Evolutionary conservation across 495 filamentous ascomycete species (phyloP), one percentile per base, ranked within the genome.

Genomic region (Pseudevernia furfuracea): DNA sequence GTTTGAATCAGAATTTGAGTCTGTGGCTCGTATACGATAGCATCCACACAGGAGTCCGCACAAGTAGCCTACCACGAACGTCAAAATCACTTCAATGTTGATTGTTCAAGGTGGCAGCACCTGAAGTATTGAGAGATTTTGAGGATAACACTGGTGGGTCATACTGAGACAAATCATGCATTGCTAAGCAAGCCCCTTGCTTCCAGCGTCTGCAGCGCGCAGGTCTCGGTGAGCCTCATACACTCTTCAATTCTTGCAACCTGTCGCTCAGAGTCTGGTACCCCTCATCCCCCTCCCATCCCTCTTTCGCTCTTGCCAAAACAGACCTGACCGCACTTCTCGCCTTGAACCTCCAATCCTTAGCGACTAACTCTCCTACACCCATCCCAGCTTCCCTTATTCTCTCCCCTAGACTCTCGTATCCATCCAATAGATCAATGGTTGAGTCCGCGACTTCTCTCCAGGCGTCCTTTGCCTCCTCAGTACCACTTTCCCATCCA

Each of bases 321-420:
- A 97, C 84, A 30, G 88, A 89, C 48, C 90, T 79, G 4, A 96
- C 80, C 10, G 90, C 91, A 72, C 84, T 90, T 72, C 90, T 79
- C 2, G 90, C 88, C 82, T 97, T 97, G 60, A 89, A 90, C 71
- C 84, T 88, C 94, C 94, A 97, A 58, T 81, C 80, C 57, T 73
- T 76, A 19, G 76, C 77, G 39, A 80, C 79, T 61, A 81, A 61
- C 68, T 79, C 78, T 4, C 71, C 63, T 59, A 76, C 78, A 1
- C 61, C 70, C 61, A 63, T 59, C 7, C 68, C 73, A 56, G 63
- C 71, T 49, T 80, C 76, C 55, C 72, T 74, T 19, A 73, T 71
- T 71, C 76, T 73, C 7, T 72, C 76, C 0, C 76, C 76, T 36
- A 77, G 77, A 67, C 77, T 79, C 36, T 79, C 76, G 71, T 82